Evolutionary conservation across 208 protist species (phyloP), one percentile per base, ranked within the genome.

Genomic region (Crithidia acanthocephali): DNA sequence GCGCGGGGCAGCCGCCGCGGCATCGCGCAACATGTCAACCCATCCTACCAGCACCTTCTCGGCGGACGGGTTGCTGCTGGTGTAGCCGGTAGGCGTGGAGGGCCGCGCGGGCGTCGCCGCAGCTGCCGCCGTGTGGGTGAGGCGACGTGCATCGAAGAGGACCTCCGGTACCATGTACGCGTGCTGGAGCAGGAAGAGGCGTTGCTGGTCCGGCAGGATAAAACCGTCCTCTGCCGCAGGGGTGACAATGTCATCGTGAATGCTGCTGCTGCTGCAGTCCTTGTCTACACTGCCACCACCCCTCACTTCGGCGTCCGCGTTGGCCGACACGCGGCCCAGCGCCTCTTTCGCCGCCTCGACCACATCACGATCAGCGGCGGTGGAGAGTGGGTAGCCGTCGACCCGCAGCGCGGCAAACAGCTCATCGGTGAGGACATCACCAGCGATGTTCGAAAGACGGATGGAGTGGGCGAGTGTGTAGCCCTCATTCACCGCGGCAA

Each of bases 401-500:
- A 47, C 53, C 2, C 86, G 75, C 37, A 98, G 78, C 10, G 66
- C 66, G 16, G 27, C 66, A 37, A 91, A 75, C 18, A 97, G 81
- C 70, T 87, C 88, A 27, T 92, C 81, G 10, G 95, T 97, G 15
- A 98, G 62, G 25, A 82, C 77, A 45, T 91, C 75, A 13, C 96
- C 96, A 13, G 89, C 94, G 16, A 98, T 30, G 37, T 66, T 23
- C 18, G 95, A 81, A 7, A 78, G 56, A 11, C 79, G 76, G 37
- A 95, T 74, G 2, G 88, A 81, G 67, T 96, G 80, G 8, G 81
- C 68, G 32, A 98, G 74, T 22, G 67, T 76, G 79, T 98, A 99
- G 68, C 98, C 98, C 55, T 99, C 98, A 70, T 91, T 99, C 10
- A 99, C 98, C 20, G 99, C 98, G 3, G 98, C 95, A 56, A 99